Evolutionary conservation across 2,329 filamentous ascomycete genomes (phyloP).

Genomic region (Sclerotinia glacialis): DNA sequence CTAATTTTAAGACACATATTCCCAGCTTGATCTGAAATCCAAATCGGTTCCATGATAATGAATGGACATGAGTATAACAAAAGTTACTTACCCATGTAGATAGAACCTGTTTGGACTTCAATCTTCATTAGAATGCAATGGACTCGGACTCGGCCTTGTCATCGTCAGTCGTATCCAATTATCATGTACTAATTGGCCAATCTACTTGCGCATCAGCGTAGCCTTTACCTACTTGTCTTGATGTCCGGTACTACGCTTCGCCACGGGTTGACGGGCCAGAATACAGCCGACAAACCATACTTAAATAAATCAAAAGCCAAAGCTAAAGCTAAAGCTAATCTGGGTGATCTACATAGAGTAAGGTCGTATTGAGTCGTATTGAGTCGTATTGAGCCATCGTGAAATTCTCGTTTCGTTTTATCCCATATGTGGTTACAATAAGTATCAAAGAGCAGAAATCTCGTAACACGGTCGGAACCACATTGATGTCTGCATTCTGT

Average conservation of each 20-base stretch:
- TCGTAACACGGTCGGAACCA: not conserved
- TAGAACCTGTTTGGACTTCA: too few relatives aligned
- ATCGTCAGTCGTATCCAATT: too few relatives aligned
- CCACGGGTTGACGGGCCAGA: not conserved
- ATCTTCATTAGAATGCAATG: not conserved
- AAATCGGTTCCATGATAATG: too few relatives aligned
- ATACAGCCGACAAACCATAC: not conserved
- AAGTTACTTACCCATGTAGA: too few relatives aligned
- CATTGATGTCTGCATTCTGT: not conserved
- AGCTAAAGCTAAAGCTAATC: not conserved
- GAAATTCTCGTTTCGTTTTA: conserved; percentile 1
- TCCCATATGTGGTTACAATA: conserved; percentile 1
- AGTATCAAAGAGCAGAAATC: not conserved
- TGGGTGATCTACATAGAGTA: not conserved
- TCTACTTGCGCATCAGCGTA: conserved; percentile 1
- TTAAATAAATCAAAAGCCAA: not conserved
- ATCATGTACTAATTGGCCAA: not conserved
- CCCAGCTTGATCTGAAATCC: not conserved
- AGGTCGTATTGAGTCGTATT: too few relatives aligned
- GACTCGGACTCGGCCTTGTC: not conserved
- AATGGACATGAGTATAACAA: not conserved
- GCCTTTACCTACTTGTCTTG: not conserved
- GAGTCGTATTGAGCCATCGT: too few relatives aligned
- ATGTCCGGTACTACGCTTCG: not conserved
- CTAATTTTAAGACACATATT: not conserved